phyloP scores from a whole-genome alignment of 441 rosid genomes.

The Euphorbia corollata region DNA sequence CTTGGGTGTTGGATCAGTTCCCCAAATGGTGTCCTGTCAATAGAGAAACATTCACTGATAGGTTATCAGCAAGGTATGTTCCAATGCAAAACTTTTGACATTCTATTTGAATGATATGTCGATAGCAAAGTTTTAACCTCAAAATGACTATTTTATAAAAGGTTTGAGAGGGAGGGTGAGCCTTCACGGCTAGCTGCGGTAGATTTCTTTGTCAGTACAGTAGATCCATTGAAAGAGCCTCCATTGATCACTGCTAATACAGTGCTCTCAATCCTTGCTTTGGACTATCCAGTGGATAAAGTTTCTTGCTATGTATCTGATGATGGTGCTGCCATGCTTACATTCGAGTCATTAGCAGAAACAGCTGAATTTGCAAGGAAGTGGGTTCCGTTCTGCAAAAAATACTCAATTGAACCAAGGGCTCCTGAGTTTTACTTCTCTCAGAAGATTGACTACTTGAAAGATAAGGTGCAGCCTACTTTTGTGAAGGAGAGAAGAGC shows the following conservation, averaged over 20 bases:
- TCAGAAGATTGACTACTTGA: conserved; percentile 91
- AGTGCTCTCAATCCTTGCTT: conserved; percentile 84
- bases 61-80: conserved; percentile 69
- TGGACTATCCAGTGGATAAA: conserved; percentile 90
- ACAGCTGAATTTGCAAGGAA: conserved; percentile 90
- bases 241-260: conserved; percentile 91
- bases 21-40: conserved; percentile 90
- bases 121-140: background rate
- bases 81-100: background rate
- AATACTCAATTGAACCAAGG: conserved; percentile 74
- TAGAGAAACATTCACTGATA: conserved; percentile 53
- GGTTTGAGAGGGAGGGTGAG: conserved; percentile 89
- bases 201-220: conserved; percentile 94
- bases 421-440: conserved; percentile 97
- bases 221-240: conserved; percentile 91
- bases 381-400: conserved; percentile 97
- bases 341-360: conserved; percentile 82
- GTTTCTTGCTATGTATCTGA: conserved; percentile 90
- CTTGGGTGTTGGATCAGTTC: conserved; percentile 98
- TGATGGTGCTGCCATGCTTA: conserved; percentile 95
- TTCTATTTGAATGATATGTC: no score
- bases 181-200: conserved; percentile 76
- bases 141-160: conserved; percentile 22
- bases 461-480: conserved; percentile 89
- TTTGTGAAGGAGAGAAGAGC: conserved; percentile 96